Base-by-base conservation (phyloP, 2,329 filamentous ascomycete genomes). In the Aspergillus ruber region DNA sequence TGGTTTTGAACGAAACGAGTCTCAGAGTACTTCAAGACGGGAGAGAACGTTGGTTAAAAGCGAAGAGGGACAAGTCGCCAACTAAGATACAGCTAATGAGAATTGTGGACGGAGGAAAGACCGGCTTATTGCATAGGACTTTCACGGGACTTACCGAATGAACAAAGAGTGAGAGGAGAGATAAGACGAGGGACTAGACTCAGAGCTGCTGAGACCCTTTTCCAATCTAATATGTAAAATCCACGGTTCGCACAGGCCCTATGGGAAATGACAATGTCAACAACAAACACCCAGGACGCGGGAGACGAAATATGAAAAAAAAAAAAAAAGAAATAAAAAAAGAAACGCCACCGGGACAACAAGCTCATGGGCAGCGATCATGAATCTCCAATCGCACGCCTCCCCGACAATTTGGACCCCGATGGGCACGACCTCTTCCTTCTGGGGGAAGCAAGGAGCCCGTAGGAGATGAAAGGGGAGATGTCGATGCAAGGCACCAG, bases 61-160 rank as follows among this genome's bases (percentile, higher is more conserved):
- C 61, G 60, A 61, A 62, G 53, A 59, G 59, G 56, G 56, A 53
- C 53, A 49, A 53, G 53, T 52, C 54, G 52, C 60, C 61, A 70
- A 70, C 67, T 71, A 62, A 20, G 18, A 12, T 53, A 54, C 57
- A 56, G 58, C 55, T 59, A 52, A 67, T 70, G 57, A 70, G 66
- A 58, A 64, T 52, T 57, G 45, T 42, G 49, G 33, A 56, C 32
- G 32, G 43, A 50, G 47, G 44, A 51, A 46, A 46, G 55, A 63
- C 62, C 55, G 63, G 64, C 54, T 57, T 53, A 48, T 44, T 64
- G 63, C 64, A 67, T 64, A 51, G 56, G 56, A 29, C 25, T 12
- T 56, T 54, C 56, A 53, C 39, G 56, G 49, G 42, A 57, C 62
- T 58, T 57, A 66, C 63, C 61, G 57, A 60, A 56, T 55, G 53